Evolutionary conservation across 225 moss, liverwort and hornwort species (phyloP).

Genomic region (Marchantia polymorpha): DNA sequence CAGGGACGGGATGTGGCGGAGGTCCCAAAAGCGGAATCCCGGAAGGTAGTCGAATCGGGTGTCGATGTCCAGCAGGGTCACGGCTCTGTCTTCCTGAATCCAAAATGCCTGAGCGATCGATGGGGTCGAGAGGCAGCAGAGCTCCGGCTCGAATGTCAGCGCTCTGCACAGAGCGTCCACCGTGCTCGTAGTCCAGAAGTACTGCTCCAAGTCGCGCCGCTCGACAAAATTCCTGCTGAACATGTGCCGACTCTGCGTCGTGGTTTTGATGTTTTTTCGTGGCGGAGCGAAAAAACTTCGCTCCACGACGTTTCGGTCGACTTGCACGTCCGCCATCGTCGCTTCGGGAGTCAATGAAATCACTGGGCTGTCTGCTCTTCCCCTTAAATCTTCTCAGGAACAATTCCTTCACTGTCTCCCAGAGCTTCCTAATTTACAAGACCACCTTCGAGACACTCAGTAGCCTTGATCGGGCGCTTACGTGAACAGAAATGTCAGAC

Average conservation of each 20-base stretch:
- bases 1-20: conserved; percentile 38
- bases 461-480: too few species aligned
- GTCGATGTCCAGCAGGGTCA: conserved; percentile 64
- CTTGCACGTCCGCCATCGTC: not conserved
- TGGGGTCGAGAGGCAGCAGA: conserved; percentile 64
- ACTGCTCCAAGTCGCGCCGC: conserved; percentile 71
- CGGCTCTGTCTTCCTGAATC: conserved; percentile 35
- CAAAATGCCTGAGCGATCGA: conserved; percentile 67
- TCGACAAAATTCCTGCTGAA: conserved; percentile 61
- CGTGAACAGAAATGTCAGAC: too few species aligned
- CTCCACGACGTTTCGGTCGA: not conserved
- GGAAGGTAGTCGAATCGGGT: conserved; percentile 61
- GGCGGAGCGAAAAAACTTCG: too few species aligned
- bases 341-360: not conserved
- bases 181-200: conserved; percentile 57
- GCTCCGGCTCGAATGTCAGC: conserved; percentile 34
- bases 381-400: not conserved
- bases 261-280: not conserved
- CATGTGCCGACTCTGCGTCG: conserved; percentile 42
- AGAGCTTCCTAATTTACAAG: not conserved
- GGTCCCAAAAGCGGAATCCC: conserved; percentile 68
- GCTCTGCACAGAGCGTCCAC: conserved; percentile 45
- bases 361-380: not conserved
- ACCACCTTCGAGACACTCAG: not conserved
- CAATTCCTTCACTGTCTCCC: not conserved